Base-by-base conservation (phyloP, 768 basidiomycete species). In the Tylopilus plumbeoviolaceoides region DNA sequence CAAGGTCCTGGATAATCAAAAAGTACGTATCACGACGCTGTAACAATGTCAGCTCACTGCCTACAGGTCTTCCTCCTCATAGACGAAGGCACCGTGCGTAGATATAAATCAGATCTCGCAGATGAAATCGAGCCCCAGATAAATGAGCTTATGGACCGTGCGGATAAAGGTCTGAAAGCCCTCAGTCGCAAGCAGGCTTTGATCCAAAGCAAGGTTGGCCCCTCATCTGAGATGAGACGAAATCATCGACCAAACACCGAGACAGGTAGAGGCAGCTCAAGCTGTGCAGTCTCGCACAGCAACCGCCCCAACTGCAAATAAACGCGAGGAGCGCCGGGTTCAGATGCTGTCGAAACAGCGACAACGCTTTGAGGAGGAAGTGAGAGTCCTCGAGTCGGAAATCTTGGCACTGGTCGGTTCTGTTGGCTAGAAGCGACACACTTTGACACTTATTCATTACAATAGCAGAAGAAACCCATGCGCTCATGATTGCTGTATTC, bases 81-180 rank as follows among this genome's bases (percentile, higher is more conserved):
- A 1, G 81, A 87, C 48, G 89, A 91, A 65, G 76, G 74, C 12
- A 87, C 83, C 0, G 78, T 91, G n/a, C 77, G 78, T 48, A 77
- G 73, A 67, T 90, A 91, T 72, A 89, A 91, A 62, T 70, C 83
- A 2, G 84, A 85, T 40, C 74, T 91, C 38, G 83, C 80, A 1
- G 86, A 89, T 48, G 89, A 91, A 64, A 82, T 92, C 10, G 89
- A 91, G 54, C 90, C 90, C 17, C 82, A 86, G 28, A 85, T 92
- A 18, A 80, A 76, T 43, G 88, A 91, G 57, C 80, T 92, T 15
- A 78, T 90, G 18, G 76, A 81, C 50, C 78, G 81, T 21, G 84
- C 88, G 1, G 84, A 89, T 61, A 82, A 81, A 60, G 88, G 87
- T 2, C 67, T 91, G 31, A 75, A 78, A 27, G 63, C 73, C 9